Base-by-base conservation (phyloP, 2,329 filamentous ascomycete genomes). In the Sclerotinia sclerotiorum region DNA sequence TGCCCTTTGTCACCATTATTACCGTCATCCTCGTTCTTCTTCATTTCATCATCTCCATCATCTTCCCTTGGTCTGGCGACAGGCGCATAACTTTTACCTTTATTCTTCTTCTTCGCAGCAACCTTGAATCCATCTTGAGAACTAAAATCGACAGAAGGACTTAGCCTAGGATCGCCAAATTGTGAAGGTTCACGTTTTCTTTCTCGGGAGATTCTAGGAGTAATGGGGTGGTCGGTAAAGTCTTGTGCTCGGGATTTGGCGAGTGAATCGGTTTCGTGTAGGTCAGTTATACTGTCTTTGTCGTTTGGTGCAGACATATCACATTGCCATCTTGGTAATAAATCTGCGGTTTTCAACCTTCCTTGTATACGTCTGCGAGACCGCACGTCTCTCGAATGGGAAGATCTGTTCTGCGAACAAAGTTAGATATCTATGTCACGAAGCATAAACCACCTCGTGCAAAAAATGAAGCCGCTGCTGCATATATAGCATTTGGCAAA, bases 91-190 rank as follows among this genome's bases (percentile, higher is more conserved):
- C 84, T 87, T 77, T 85, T 86, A 72, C 1, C 69, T 48, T 70
- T 70, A 49, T 75, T 76, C 5, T n/a, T 49, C 77, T 84, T 87
- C 77, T 85, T 86, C 72, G 84, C 83, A 49, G 82, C 83, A 74
- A 89, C 83, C 64, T 82, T 81, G 79, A 82, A 86, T 61, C 82
- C 84, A 54, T 85, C 81, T 65, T 83, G 79, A 35, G 82, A 85
- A 29, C 81, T 80, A 69, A 90, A 86, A 74, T 91, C 88, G 63
- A 91, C 79, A 42, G 80, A 78, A 27, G 80, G 75, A 51, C 79
- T 76, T 73, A 80, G 78, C 49, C 76, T 79, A n/a, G 83, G 83
- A 71, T 86, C 83, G 52, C 72, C 71, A 46, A 87, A 78, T 7
- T 86, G 73, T 73, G 78, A 74, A 51, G 72, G 66, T 48, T 73